Conservation (phyloP, 805 yeast species). For the Wickerhamomyces chambardii region DNA sequence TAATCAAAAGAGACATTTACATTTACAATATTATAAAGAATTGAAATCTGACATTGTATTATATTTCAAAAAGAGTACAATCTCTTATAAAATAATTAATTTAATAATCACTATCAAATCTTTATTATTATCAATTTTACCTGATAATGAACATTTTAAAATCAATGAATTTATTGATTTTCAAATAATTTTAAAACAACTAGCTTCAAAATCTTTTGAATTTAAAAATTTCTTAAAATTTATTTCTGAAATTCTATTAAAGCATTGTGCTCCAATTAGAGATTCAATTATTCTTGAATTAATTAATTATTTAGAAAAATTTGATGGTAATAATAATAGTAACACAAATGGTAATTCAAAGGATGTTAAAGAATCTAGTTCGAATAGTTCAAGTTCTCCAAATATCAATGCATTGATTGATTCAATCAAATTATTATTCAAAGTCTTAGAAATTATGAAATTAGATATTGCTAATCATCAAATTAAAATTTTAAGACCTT, state of each 20-base stretch:
- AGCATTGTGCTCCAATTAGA: conserved; percentile 95
- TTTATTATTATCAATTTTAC: conserved; percentile 66
- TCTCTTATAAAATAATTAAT: conserved; percentile 38
- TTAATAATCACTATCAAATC: conserved; percentile 74
- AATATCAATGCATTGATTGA: conserved; percentile 45
- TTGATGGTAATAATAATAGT: too few species aligned
- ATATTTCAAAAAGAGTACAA: conserved; percentile 20
- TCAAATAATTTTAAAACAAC: conserved; percentile 67
- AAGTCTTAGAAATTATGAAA: conserved; percentile 89
- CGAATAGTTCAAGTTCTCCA: conserved; percentile 29
- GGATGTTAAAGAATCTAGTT: too few species aligned
- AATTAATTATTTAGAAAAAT: conserved; percentile 42
- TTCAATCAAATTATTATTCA: conserved; percentile 70
- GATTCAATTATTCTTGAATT: conserved; percentile 84
- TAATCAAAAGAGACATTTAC: conserved; percentile 74
- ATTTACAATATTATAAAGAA: conserved; percentile 80
- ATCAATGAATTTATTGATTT: conserved; percentile 71
- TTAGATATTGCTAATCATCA: conserved; percentile 94
- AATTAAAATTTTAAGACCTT: conserved; percentile 77
- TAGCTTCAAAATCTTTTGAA: conserved; percentile 62
- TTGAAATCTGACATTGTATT: conserved; percentile 59
- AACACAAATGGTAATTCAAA: too few species aligned
- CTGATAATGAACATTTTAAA: conserved; percentile 59
- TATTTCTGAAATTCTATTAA: conserved; percentile 71
- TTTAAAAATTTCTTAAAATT: conserved; percentile 63